Conservation (phyloP, 2,329 filamentous ascomycete species). For the Curvularia verruculosa region DNA sequence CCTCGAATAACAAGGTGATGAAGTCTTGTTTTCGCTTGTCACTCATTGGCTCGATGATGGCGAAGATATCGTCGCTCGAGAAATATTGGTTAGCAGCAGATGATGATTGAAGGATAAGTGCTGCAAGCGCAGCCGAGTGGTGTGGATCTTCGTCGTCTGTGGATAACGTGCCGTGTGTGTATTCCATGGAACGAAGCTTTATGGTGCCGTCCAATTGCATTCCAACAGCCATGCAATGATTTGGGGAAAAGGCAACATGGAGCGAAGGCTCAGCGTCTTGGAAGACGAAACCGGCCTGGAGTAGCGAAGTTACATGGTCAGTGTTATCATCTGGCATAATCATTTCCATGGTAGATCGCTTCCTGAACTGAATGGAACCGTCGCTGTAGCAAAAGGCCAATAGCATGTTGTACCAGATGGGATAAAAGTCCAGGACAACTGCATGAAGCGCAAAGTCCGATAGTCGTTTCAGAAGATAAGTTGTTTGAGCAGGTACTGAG, state of each 20-base stretch:
- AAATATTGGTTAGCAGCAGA: constrained; percentile 53
- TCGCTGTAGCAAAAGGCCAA: constrained; percentile 78
- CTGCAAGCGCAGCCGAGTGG: constrained; percentile 49
- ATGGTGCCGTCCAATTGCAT: constrained; percentile 53
- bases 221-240: constrained; percentile 54
- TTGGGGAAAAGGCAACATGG: constrained; percentile 56
- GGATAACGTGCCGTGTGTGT: constrained; percentile 42
- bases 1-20: constrained; percentile 67
- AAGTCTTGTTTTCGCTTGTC: constrained; percentile 52
- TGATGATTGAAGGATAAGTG: constrained; percentile 51
- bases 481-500: constrained; percentile 39
- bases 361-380: constrained; percentile 79
- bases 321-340: constrained; percentile 69
- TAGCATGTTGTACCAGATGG: constrained; percentile 72
- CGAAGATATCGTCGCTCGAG: constrained; percentile 58
- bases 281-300: constrained; percentile 80
- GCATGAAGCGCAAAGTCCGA: constrained; percentile 73
- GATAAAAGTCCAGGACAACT: constrained; percentile 70
- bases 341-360: constrained; percentile 73
- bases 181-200: constrained; percentile 52
- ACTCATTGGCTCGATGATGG: constrained; percentile 42
- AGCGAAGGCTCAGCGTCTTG: constrained; percentile 65
- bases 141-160: constrained; percentile 41
- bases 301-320: constrained; percentile 70
- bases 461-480: constrained; percentile 59